Evolutionary conservation across 345 rosid genomes (phyloP).

Genomic region (Gynandropsis gynandra): DNA sequence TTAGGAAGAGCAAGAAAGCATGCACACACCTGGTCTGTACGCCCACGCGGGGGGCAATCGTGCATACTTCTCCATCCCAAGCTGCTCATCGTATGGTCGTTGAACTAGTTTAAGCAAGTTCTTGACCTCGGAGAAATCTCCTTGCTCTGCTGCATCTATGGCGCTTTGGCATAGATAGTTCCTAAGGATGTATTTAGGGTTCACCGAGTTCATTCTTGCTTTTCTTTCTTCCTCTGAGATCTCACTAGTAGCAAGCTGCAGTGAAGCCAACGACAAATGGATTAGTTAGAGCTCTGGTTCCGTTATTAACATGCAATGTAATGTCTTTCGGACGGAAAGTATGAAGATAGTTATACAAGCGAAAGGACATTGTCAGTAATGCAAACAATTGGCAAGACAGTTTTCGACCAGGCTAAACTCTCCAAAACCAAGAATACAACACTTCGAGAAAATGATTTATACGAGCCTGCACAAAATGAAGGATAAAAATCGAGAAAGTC

Average conservation of each 20-base stretch:
- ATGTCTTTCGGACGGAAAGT: no score
- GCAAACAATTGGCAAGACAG: no score
- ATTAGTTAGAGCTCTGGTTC: not conserved
- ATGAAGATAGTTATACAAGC: no score
- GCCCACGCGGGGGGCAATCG: constrained; percentile 99
- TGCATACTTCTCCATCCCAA: constrained; percentile 91
- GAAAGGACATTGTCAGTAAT: no score
- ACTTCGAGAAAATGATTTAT: no score
- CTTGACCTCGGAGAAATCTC: constrained; percentile 75
- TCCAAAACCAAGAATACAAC: no score
- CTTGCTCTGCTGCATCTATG: constrained; percentile 81
- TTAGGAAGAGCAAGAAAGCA: constrained; percentile 96
- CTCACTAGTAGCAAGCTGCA: constrained; percentile 59
- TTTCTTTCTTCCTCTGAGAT: constrained; percentile 77
- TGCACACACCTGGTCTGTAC: constrained; percentile 90
- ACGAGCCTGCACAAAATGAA: no score
- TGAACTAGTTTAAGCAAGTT: constrained; percentile 72
- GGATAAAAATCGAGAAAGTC: no score
- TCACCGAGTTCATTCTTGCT: constrained; percentile 68
- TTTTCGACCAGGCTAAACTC: no score
- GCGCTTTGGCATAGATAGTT: constrained; percentile 95
- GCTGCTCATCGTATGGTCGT: constrained; percentile 80
- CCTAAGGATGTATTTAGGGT: constrained; percentile 79
- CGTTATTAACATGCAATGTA: no score
- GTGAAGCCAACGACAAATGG: not conserved